phyloP scores from a whole-genome alignment of 1,284 basidiomycete genomes.

The Leucoagaricus sp. region DNA sequence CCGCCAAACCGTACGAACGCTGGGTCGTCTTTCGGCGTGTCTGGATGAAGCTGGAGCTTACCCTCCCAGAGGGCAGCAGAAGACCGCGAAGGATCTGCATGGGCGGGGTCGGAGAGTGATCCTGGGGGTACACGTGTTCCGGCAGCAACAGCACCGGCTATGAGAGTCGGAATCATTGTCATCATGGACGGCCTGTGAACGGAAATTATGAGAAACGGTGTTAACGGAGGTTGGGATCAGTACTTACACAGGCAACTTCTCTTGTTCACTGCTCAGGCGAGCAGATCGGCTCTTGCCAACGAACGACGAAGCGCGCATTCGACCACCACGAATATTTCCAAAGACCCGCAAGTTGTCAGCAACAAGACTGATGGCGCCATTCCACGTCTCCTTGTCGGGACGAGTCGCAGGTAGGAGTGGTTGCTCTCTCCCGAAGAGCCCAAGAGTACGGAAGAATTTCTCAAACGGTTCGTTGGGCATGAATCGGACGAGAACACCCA shows the following conservation, averaged over 20 bases:
- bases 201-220: slow-evolving; percentile 25
- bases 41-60: slow-evolving; percentile 84
- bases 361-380: slow-evolving; percentile 72
- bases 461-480: slow-evolving; percentile 86
- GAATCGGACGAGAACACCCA: slow-evolving; percentile 82
- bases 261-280: slow-evolving; percentile 51
- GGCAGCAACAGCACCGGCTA: slow-evolving; percentile 84
- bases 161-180: slow-evolving; percentile 89
- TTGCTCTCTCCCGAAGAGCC: slow-evolving; percentile 65
- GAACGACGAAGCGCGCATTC: slow-evolving; percentile 81
- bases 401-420: slow-evolving; percentile 66
- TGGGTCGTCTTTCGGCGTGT: slow-evolving; percentile 57
- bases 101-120: slow-evolving; percentile 73
- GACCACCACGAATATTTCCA: slow-evolving; percentile 81
- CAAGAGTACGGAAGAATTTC: slow-evolving; percentile 63
- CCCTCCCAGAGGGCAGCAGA: slow-evolving; percentile 82
- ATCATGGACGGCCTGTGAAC: slow-evolving; percentile 54
- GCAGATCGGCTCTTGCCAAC: slow-evolving; percentile 76
- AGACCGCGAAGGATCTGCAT: slow-evolving; percentile 75
- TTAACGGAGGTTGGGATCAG: slow-evolving; percentile 29
- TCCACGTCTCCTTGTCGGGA: slow-evolving; percentile 66
- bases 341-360: slow-evolving; percentile 86
- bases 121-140: slow-evolving; percentile 46
- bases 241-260: slow-evolving; percentile 30
- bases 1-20: slow-evolving; percentile 37